These are phyloP conservation scores for Colletotrichum karsti DNA, from an alignment of 2,329 filamentous ascomycete genomes.

Conservation along the genomic window DNA sequence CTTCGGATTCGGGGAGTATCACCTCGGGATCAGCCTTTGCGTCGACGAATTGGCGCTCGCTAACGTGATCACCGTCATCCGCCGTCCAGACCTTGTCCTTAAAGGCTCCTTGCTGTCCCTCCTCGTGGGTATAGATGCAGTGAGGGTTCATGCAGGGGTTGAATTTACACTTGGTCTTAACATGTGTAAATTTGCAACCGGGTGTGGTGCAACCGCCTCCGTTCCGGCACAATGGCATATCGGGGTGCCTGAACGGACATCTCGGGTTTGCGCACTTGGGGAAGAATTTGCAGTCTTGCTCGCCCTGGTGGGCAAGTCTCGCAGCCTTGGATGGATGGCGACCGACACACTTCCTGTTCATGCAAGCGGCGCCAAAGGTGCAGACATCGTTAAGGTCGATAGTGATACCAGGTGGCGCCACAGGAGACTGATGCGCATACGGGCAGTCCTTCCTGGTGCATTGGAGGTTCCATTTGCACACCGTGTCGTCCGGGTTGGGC, in stretches of 20 bases:
- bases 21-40: conserved; percentile 75
- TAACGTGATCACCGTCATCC: conserved; percentile 73
- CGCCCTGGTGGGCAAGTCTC: conserved; percentile 79
- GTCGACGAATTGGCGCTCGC: conserved; percentile 87
- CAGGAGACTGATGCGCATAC: conserved; percentile 94
- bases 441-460: conserved; percentile 92
- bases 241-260: conserved; percentile 90
- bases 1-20: conserved; percentile 67
- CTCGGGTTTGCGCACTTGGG: conserved; percentile 89
- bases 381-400: conserved; percentile 86
- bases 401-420: conserved; percentile 78
- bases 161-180: conserved; percentile 86
- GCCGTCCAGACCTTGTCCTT: conserved; percentile 93
- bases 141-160: conserved; percentile 90
- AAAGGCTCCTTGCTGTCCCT: conserved; percentile 87
- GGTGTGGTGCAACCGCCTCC: conserved; percentile 85
- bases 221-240: conserved; percentile 88
- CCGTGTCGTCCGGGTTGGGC: conserved; percentile 68
- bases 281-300: conserved; percentile 90
- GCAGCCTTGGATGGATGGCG: conserved; percentile 92
- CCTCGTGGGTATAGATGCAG: conserved; percentile 89
- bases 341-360: conserved; percentile 92
- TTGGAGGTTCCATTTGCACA: conserved; percentile 89
- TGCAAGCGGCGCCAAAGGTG: conserved; percentile 89
- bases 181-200: conserved; percentile 90